Base-by-base conservation (phyloP, 108 stramenopile species). In the Fistulifera pelliculosa region DNA sequence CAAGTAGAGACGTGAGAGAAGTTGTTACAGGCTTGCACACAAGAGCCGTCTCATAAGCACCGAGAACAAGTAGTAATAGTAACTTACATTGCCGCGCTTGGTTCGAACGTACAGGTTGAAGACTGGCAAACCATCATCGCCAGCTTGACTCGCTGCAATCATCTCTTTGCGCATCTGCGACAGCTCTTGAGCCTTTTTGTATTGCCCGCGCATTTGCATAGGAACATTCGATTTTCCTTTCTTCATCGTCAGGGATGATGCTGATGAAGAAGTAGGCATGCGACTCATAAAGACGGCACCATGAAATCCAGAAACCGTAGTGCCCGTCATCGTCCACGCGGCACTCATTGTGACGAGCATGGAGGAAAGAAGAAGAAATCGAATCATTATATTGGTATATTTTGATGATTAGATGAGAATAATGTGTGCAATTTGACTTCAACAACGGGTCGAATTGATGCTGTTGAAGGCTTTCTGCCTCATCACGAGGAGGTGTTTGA, bases 21-120 rank as follows among this genome's bases (percentile, higher is more conserved):
- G n/a, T n/a, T n/a, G n/a, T n/a, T n/a, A n/a, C n/a, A n/a, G n/a
- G n/a, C n/a, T n/a, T n/a, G n/a, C n/a, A n/a, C n/a, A n/a, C n/a
- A n/a, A n/a, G n/a, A n/a, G n/a, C n/a, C n/a, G n/a, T n/a, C n/a
- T n/a, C n/a, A n/a, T n/a, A n/a, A n/a, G 40, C 10, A 13, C 14
- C 40, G 14, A 41, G 40, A 41, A 41, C 10, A 14, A 41, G 10
- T 11, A 17, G 44, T 45, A 19, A 8, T 45, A 5, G 4, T 11
- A 26, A 87, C 85, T 56, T 66, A 87, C 82, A 75, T 84, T 84
- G 44, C 74, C 69, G 56, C 68, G 47, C n/a, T 74, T 69, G 17
- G 80, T 77, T 31, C 88, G 70, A 2, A 92, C 90, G 65, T 62
- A 92, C 35, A 92, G 58, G 49, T 92, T 85, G 58, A 92, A 92